A percentile compares a stretch with the other conserved stretches of the same genome.
phyloP scores from a whole-genome alignment of 805 yeast species.

The Candida oleophila region DNA sequence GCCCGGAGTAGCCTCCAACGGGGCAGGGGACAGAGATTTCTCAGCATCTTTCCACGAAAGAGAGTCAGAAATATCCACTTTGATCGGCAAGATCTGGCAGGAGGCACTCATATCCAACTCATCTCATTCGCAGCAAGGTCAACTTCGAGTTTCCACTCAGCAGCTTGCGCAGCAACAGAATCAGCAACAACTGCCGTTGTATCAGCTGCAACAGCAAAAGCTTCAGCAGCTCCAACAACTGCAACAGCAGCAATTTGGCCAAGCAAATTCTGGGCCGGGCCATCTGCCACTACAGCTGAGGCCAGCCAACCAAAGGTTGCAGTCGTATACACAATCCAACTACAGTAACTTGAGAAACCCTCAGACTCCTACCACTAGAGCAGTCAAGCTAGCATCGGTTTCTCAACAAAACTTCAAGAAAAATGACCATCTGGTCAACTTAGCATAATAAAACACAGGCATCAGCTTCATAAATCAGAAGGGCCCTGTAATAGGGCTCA shows the following conservation, averaged over 20 bases:
- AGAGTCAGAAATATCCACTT: constrained; percentile 24
- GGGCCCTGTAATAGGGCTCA: too few relatives aligned
- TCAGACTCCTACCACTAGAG: constrained; percentile 33
- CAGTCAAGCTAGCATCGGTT: constrained; percentile 31
- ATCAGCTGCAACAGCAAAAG: not conserved
- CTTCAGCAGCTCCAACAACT: constrained; percentile 10
- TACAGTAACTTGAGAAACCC: constrained; percentile 14
- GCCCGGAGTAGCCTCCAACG: constrained; percentile 14
- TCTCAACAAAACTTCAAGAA: constrained; percentile 7
- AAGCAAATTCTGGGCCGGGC: not conserved
- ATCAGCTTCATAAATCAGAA: too few relatives aligned
- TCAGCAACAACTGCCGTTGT: constrained; percentile 9
- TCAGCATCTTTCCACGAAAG: constrained; percentile 30
- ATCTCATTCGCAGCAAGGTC: constrained; percentile 13
- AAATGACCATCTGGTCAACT: constrained; percentile 10
- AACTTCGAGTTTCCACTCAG: constrained; percentile 4
- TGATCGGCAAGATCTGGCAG: constrained; percentile 38
- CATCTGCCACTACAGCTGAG: constrained; percentile 7
- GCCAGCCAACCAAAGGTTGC: constrained; percentile 22
- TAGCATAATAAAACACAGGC: constrained; percentile 5
- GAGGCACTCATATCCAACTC: constrained; percentile 28
- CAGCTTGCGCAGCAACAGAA: constrained; percentile 7
- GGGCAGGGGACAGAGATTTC: constrained; percentile 26
- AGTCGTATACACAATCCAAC: constrained; percentile 18
- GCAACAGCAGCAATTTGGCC: constrained; percentile 6